Evolutionary conservation across 352 stramenopile species (phyloP).

Genomic region (Sclerospora graminicola): DNA sequence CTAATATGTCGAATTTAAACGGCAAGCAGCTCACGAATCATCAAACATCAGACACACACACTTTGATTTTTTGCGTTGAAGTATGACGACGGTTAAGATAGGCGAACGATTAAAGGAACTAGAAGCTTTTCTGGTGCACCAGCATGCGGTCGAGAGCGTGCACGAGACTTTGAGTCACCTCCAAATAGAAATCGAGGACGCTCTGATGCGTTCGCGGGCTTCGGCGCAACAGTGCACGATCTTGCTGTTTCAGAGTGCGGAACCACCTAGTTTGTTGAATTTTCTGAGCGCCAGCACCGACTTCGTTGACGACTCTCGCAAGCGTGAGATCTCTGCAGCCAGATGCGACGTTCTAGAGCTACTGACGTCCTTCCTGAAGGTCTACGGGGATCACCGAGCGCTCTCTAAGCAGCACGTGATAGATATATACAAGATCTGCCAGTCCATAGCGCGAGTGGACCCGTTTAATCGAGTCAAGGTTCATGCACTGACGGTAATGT

Average conservation of each 20-base stretch:
- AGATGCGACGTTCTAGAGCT: slow-evolving; percentile 39
- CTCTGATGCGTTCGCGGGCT: slow-evolving; percentile 48
- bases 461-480: slow-evolving; percentile 59
- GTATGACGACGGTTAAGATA: slow-evolving; percentile 34
- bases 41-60: no score
- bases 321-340: slow-evolving; percentile 41
- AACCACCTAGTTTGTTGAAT: slow-evolving; percentile 40
- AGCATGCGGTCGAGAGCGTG: slow-evolving; percentile 48
- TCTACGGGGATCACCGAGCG: slow-evolving; percentile 33
- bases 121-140: slow-evolving; percentile 42
- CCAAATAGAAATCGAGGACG: slow-evolving; percentile 25
- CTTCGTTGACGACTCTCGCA: slow-evolving; percentile 42
- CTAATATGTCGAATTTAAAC: no score
- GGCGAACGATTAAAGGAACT: slow-evolving; percentile 51
- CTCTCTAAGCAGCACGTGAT: slow-evolving; percentile 39
- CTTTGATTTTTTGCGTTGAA: slow-evolving; percentile 14
- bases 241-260: slow-evolving; percentile 39
- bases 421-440: slow-evolving; percentile 31
- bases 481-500: slow-evolving; percentile 25
- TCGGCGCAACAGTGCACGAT: slow-evolving; percentile 56
- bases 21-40: no score
- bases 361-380: slow-evolving; percentile 40
- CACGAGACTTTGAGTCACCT: slow-evolving; percentile 56
- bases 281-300: slow-evolving; percentile 45
- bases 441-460: slow-evolving; percentile 40